Evolutionary conservation across 257 asterid genomes (phyloP).

Genomic region (Primulina huaijiensis): DNA sequence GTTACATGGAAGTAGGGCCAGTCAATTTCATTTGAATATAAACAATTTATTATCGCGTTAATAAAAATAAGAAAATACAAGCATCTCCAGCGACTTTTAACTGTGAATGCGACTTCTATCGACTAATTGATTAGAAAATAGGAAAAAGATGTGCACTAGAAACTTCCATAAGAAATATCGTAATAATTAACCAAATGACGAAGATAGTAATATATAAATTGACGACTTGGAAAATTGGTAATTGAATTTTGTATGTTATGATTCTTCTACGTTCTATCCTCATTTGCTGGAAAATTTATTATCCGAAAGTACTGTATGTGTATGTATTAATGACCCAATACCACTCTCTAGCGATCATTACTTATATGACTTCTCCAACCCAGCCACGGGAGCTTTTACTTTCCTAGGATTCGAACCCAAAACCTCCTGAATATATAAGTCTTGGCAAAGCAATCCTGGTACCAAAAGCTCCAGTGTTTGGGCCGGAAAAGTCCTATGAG

Average conservation of each 20-base stretch:
- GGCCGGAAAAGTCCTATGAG: no score
- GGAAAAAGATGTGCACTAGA: background rate
- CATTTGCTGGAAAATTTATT: background rate
- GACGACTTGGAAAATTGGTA: background rate
- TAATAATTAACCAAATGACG: background rate
- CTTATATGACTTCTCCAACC: no score
- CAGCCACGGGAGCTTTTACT: no score
- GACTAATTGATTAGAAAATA: conserved; percentile 6
- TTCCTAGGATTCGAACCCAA: no score
- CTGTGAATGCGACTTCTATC: conserved; percentile 2
- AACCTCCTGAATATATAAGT: no score
- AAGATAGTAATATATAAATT: background rate
- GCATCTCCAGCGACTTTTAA: conserved; percentile 19
- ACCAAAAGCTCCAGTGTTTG: no score
- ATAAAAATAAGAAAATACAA: background rate
- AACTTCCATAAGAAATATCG: background rate
- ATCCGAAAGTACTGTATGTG: background rate
- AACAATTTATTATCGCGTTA: background rate
- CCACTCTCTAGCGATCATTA: no score
- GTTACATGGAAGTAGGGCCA: no score
- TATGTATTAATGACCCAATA: no score
- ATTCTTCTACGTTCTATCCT: background rate
- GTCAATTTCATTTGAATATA: no score
- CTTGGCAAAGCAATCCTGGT: no score
- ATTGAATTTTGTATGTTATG: background rate